phyloP scores from a whole-genome alignment of 805 yeast genomes.

The Myxozyma geophila region DNA sequence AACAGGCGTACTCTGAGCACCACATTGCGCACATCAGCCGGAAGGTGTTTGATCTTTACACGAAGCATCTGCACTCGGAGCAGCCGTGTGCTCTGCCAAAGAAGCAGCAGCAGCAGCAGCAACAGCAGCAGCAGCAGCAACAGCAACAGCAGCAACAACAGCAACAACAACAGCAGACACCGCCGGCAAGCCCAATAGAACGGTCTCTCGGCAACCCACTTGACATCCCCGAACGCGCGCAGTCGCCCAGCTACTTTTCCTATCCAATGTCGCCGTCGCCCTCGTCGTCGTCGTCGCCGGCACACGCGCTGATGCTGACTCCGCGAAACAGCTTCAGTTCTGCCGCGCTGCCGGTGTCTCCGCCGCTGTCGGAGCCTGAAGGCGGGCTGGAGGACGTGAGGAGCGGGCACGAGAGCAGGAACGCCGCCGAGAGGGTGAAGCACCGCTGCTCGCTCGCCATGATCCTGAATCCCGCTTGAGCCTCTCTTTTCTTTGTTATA shows the following conservation, averaged over 20 bases:
- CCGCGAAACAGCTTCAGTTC: conserved; percentile 1
- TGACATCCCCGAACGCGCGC: background rate
- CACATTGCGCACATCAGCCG: conserved; percentile 15
- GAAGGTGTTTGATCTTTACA: conserved; percentile 9
- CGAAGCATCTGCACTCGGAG: background rate
- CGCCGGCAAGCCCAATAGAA: conserved; percentile 1
- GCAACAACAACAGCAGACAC: conserved; percentile 1
- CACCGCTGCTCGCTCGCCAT: conserved; percentile 9
- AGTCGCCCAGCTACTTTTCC: background rate
- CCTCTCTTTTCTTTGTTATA: too few relatives aligned
- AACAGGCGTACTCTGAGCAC: conserved; percentile 13
- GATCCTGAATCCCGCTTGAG: conserved; percentile 13
- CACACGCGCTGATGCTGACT: conserved; percentile 3
- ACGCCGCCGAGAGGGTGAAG: background rate
- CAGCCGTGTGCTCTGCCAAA: background rate
- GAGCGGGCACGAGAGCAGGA: background rate
- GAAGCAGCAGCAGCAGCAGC: background rate
- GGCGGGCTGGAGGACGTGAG: background rate
- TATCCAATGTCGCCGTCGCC: background rate
- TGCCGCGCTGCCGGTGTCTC: background rate
- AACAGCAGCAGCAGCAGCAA: background rate
- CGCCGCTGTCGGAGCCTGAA: conserved; percentile 7
- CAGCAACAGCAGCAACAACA: background rate
- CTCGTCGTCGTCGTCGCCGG: background rate
- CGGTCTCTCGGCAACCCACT: background rate